Evolutionary conservation across 176 grass and related monocot species (phyloP).

Genomic region (Poa pratensis): DNA sequence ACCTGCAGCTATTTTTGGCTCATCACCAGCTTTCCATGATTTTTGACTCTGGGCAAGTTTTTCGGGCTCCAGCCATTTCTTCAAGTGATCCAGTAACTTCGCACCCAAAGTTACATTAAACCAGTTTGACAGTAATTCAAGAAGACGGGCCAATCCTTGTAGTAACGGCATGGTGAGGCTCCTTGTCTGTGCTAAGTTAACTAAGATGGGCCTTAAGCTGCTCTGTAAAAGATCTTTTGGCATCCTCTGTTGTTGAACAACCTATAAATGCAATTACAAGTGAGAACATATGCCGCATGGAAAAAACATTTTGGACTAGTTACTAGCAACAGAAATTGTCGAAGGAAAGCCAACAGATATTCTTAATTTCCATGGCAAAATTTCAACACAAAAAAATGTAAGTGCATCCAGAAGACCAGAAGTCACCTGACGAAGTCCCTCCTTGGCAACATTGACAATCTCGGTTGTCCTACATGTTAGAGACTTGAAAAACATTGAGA

Average conservation of each 20-base stretch:
- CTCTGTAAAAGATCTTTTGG: conserved; percentile 98
- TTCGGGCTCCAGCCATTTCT: conserved; percentile 98
- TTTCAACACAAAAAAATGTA: conserved; percentile 21
- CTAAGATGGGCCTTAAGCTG: conserved; percentile 93
- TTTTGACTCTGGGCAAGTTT: conserved; percentile 92
- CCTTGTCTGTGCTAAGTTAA: conserved; percentile 96
- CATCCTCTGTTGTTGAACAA: conserved; percentile 99
- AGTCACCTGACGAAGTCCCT: conserved; percentile 92
- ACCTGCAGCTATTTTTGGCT: conserved; percentile 97
- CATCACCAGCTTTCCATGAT: conserved; percentile 95
- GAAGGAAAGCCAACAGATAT: neutral
- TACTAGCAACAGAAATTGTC: conserved; percentile 7
- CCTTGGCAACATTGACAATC: conserved; percentile 97
- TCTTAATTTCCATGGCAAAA: conserved; percentile 21
- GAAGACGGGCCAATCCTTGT: conserved; percentile 91
- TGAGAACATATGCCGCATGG: conserved; percentile 15
- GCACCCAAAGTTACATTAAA: conserved; percentile 97
- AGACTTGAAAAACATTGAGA: conserved; percentile 99
- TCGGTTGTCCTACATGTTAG: conserved; percentile 88
- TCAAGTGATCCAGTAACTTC: conserved; percentile 97
- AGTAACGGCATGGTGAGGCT: conserved; percentile 97
- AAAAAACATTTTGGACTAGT: conserved; percentile 4
- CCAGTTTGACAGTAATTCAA: conserved; percentile 97
- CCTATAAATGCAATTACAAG: conserved; percentile 50
- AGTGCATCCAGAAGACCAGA: conserved; percentile 31